Evolutionary conservation across 805 yeast genomes (phyloP).

Genomic region (Jamesozyma jinghongensis): DNA sequence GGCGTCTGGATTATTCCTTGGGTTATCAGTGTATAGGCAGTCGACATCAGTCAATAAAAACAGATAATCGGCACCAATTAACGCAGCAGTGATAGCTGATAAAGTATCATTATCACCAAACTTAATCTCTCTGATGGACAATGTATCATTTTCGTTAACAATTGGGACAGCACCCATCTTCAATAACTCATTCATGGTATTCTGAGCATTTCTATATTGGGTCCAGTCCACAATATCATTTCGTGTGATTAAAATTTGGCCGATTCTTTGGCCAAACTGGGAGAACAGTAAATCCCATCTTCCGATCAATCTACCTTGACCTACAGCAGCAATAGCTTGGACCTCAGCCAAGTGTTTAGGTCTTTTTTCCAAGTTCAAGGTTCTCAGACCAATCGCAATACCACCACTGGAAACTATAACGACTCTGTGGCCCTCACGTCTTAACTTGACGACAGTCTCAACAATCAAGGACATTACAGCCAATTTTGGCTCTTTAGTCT

Average conservation of each 20-base stretch:
- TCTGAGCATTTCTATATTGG: constrained; percentile 87
- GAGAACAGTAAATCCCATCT: constrained; percentile 84
- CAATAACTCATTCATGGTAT: constrained; percentile 70
- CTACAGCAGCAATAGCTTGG: constrained; percentile 93
- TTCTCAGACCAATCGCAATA: constrained; percentile 86
- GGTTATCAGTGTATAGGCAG: constrained; percentile 88
- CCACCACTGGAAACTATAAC: constrained; percentile 94
- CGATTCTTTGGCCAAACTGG: constrained; percentile 79
- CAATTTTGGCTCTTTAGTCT: constrained; percentile 76
- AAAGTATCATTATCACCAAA: constrained; percentile 97
- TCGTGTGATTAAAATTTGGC: constrained; percentile 85
- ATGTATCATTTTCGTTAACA: constrained; percentile 93
- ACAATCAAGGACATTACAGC: constrained; percentile 89
- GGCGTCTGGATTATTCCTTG: constrained; percentile 77
- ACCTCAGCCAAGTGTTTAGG: constrained; percentile 73
- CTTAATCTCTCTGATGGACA: constrained; percentile 88
- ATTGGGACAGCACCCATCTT: constrained; percentile 91
- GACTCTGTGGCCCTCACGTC: constrained; percentile 74
- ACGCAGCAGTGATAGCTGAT: constrained; percentile 91
- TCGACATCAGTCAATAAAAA: constrained; percentile 94
- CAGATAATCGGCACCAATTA: constrained; percentile 86
- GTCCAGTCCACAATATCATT: constrained; percentile 88
- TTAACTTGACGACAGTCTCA: constrained; percentile 79
- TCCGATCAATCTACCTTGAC: constrained; percentile 87
- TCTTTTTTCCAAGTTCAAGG: constrained; percentile 53